phyloP scores from a whole-genome alignment of 805 yeast species.

The Metschnikowia vanudenii region DNA sequence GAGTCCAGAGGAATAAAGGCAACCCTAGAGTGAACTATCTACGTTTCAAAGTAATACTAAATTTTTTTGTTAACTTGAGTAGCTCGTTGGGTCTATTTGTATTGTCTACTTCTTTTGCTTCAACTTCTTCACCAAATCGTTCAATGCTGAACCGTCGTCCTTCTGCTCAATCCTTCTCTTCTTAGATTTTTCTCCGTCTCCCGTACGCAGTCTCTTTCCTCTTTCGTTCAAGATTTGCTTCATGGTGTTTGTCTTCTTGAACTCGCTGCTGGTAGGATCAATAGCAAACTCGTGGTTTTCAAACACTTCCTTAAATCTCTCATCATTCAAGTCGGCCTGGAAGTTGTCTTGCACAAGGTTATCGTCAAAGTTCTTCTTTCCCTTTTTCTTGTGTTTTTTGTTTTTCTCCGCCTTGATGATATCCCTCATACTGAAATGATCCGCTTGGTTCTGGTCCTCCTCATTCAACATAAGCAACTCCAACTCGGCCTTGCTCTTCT shows the following conservation, averaged over 20 bases:
- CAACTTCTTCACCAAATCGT: conserved; percentile 48
- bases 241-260: conserved; percentile 85
- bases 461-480: conserved; percentile 74
- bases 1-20: too few species aligned
- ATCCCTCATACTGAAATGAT: conserved; percentile 79
- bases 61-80: too few species aligned
- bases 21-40: too few species aligned
- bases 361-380: conserved; percentile 52
- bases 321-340: conserved; percentile 73
- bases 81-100: too few species aligned
- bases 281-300: conserved; percentile 89
- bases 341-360: conserved; percentile 49
- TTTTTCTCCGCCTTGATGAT: conserved; percentile 72
- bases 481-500: conserved; percentile 55
- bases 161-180: conserved; percentile 9
- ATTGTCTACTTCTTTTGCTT: conserved; percentile 37
- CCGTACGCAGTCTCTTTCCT: conserved; percentile 43
- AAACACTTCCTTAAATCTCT: conserved; percentile 80
- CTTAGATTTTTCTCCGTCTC: conserved; percentile 9
- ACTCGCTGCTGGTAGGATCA: conserved; percentile 91
- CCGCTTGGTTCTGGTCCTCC: conserved; percentile 39
- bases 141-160: conserved; percentile 9
- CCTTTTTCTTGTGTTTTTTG: conserved; percentile 44
- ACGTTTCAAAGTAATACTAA: too few species aligned
- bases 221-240: conserved; percentile 76